Conservation (phyloP, 192 early-diverging fungal species). For the Podochytrium sp. region DNA sequence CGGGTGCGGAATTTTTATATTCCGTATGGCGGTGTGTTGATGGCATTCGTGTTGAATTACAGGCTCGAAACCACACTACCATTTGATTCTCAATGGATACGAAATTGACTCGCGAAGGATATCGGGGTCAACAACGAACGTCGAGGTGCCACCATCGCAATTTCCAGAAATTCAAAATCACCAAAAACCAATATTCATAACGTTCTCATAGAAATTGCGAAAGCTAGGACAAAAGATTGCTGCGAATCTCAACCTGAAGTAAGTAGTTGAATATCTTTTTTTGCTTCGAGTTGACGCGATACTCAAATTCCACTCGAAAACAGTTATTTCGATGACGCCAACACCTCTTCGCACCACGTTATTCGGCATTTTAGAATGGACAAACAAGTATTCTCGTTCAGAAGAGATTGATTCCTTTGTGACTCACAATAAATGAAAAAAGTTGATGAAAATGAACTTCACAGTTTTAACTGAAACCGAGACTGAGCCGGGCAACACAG, state of each 20-base stretch:
- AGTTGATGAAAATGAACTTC: neutral
- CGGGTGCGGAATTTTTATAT: conserved; percentile 5
- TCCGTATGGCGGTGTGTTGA: neutral
- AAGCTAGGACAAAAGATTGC: conserved; percentile 36
- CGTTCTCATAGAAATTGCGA: conserved; percentile 20
- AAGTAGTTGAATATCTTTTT: neutral
- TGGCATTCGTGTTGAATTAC: neutral
- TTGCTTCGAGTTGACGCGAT: neutral
- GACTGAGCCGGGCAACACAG: too few relatives aligned
- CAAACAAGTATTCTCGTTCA: conserved; percentile 21
- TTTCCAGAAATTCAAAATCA: neutral
- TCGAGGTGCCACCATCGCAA: conserved; percentile 9
- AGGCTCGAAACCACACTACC: conserved; percentile 33
- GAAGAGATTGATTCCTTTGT: conserved; percentile 5
- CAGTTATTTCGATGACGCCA: conserved; percentile 36
- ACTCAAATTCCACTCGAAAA: neutral
- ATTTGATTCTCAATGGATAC: conserved; percentile 33
- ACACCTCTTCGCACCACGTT: conserved; percentile 36
- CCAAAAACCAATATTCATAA: neutral
- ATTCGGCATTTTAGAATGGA: conserved; percentile 38
- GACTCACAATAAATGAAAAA: neutral
- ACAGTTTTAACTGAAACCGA: too few relatives aligned
- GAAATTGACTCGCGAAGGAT: conserved; percentile 33
- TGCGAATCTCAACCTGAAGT: conserved; percentile 37
- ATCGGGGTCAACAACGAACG: conserved; percentile 30